phyloP scores from a whole-genome alignment of 352 stramenopile species.

The Achlya hypogyna region DNA sequence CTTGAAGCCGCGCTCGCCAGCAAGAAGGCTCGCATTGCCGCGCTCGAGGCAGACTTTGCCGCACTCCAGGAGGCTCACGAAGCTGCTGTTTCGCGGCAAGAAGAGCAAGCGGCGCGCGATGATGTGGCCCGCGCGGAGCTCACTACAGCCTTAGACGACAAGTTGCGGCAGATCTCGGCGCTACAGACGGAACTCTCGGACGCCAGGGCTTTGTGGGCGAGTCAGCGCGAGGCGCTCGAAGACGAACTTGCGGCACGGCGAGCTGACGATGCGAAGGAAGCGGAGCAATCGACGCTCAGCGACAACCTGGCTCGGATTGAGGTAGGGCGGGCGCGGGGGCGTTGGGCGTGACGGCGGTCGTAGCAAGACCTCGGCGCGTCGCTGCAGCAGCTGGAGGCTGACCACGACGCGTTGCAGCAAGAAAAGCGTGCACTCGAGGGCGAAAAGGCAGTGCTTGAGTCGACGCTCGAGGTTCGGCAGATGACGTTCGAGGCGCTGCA shows the following conservation, averaged over 20 bases:
- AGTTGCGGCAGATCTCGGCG: neutral
- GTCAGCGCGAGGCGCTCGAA: neutral
- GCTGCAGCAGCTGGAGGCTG: neutral
- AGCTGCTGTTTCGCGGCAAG: neutral
- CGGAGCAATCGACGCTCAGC: neutral
- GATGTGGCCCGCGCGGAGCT: neutral
- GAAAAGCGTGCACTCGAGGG: neutral
- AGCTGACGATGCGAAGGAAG: neutral
- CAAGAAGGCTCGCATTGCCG: neutral
- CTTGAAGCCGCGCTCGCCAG: neutral
- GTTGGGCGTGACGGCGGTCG: neutral
- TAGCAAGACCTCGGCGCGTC: neutral
- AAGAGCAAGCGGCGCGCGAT: neutral
- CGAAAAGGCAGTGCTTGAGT: neutral
- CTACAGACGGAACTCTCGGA: neutral
- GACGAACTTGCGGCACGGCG: neutral
- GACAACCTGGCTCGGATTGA: neutral
- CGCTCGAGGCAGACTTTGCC: neutral
- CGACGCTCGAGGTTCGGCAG: neutral
- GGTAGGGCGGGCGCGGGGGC: neutral
- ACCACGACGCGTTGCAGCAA: neutral
- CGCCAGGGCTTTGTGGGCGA: neutral
- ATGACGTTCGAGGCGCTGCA: constrained; percentile 4
- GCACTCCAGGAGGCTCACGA: neutral
- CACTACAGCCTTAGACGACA: neutral